Evolutionary conservation across 106 monocot genomes (phyloP).

Genomic region (Dendrobium catenatum): DNA sequence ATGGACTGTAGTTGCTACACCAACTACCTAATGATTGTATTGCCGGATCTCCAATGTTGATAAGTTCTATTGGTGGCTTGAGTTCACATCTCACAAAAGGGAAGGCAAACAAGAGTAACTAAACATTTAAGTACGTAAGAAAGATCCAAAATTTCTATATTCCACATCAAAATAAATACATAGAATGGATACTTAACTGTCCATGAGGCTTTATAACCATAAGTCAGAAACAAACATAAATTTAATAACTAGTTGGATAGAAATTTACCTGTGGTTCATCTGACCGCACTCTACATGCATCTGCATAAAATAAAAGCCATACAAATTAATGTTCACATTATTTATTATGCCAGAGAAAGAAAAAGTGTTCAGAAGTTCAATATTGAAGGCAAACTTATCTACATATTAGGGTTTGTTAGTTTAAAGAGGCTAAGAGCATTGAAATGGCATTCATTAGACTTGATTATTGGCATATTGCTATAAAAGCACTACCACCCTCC

Average conservation of each 20-base stretch:
- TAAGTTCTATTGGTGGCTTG: neutral
- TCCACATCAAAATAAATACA: neutral
- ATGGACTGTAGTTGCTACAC: neutral
- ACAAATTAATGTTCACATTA: neutral
- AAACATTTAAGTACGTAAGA: neutral
- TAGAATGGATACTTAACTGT: neutral
- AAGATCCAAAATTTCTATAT: neutral
- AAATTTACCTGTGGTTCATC: conserved; percentile 3
- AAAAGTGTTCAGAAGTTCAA: neutral
- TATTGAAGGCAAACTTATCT: neutral
- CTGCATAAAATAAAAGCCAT: neutral
- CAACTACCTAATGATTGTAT: neutral
- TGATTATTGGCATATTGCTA: neutral
- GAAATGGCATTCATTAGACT: neutral
- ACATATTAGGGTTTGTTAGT: neutral
- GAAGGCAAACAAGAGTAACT: neutral
- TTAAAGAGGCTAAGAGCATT: too few relatives aligned
- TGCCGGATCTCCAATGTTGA: neutral
- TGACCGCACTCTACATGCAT: neutral
- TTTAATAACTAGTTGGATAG: neutral
- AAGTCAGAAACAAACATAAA: neutral
- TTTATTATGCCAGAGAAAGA: neutral
- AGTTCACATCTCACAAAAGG: neutral
- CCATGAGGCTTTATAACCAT: neutral
- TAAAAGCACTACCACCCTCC: neutral